Base-by-base conservation (phyloP, 768 basidiomycete species). In the Trametes cingulata region DNA sequence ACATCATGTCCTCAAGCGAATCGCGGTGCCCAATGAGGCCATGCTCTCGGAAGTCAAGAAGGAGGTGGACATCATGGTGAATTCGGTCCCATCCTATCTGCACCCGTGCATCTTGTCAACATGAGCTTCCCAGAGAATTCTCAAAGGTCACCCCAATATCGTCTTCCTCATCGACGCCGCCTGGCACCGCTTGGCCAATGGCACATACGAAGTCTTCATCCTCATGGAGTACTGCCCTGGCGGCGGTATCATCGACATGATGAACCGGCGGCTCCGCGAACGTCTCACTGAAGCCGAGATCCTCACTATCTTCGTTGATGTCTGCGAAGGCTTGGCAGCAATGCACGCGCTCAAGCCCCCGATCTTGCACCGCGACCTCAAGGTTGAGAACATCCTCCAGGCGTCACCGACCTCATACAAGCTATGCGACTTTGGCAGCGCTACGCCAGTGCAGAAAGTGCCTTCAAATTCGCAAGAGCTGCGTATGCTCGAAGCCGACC, bases 231-330 rank as follows among this genome's bases (percentile, higher is more conserved):
- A 88, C 73, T 96, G 94, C 73, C 82, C 93, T 62, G 95, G 95
- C 88, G 97, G 97, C 39, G 97, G 97, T 36, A 98, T 99, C 65
- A 98, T 99, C 74, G 97, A 99, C 77, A 95, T 98, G 89, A 95
- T 99, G 92, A 99, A 99, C 75, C 86, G 95, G 66, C 85, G 97
- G 52, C 81, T 99, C 46, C 85, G 95, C 54, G 95, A 98, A 75
- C 86, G 97, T 24, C 82, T 98, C 41, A 95, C 93, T 2, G 97
- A 99, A 75, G 83, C 88, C 22, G 97, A 99, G 74, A 98, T 99
- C 68, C 81, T 99, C 53, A 94, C 95, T 73, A 98, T 99, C 69
- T 99, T 99, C 73, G 89, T 92, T 14, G 97, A 98, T 71, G 92
- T 98, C 24, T 97, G 95, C 70, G 97, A 99, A 72, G 96, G 93